Percentiles rank a stretch among this genome's conserved stretches.
Evolutionary conservation across 345 rosid genomes (phyloP).

Genomic region (Eucalyptus globulus): DNA sequence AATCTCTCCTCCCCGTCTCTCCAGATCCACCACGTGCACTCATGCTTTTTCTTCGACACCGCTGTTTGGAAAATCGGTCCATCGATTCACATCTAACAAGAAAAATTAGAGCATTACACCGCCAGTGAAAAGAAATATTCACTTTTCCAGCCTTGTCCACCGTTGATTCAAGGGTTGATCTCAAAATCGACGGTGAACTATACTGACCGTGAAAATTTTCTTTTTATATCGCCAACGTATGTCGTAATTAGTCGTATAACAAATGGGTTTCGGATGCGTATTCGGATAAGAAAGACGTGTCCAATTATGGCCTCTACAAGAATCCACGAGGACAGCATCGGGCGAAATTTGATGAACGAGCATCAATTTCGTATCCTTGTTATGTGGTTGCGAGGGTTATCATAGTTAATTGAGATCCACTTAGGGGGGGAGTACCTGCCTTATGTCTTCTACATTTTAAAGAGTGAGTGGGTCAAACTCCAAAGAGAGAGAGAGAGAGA

Average conservation of each 20-base stretch:
- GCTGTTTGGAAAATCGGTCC: not conserved
- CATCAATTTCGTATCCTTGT: too few relatives aligned
- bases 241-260: fast-evolving
- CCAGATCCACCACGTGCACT: not conserved
- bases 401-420: not conserved
- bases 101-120: not conserved
- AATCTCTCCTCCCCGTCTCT: not conserved
- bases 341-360: too few relatives aligned
- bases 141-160: not conserved
- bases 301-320: fast-evolving
- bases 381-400: not conserved
- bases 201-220: fast-evolving
- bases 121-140: not conserved
- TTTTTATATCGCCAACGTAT: not conserved
- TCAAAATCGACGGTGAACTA: not conserved
- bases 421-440: not conserved
- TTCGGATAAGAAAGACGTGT: not conserved
- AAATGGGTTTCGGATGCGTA: not conserved
- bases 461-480: not conserved
- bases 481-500: not conserved
- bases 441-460: not conserved
- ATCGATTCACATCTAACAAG: not conserved
- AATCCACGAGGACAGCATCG: not conserved
- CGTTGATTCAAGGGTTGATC: not conserved
- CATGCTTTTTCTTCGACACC: not conserved